Evolutionary conservation across 2,329 filamentous ascomycete species (phyloP).

Genomic region (Juglanconis juglandina): DNA sequence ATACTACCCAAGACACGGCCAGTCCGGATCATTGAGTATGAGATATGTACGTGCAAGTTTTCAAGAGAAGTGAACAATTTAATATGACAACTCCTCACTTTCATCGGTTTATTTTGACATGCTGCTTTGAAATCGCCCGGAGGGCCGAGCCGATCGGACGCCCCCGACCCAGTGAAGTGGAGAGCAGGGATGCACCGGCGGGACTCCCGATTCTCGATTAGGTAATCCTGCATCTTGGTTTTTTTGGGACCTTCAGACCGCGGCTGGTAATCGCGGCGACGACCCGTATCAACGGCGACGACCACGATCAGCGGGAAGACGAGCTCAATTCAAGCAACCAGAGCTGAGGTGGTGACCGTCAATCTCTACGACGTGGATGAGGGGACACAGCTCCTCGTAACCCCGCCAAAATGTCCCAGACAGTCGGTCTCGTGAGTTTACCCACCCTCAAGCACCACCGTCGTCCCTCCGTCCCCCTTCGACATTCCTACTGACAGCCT

Average conservation of each 20-base stretch:
- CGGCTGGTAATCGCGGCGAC: not conserved
- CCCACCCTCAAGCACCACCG: conserved; percentile 11
- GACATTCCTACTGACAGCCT: not conserved
- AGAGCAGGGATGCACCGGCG: not conserved
- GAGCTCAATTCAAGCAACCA: not conserved
- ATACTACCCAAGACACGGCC: conserved; percentile 20
- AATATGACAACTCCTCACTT: not conserved
- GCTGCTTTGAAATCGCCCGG: conserved; percentile 19
- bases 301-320: not conserved
- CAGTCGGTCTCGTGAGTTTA: conserved; percentile 66
- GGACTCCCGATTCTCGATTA: conserved; percentile 21
- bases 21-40: conserved; percentile 7
- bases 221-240: conserved; percentile 6
- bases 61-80: not conserved
- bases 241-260: conserved; percentile 9
- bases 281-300: conserved; percentile 1
- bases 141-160: conserved; percentile 4
- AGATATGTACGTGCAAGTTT: no score
- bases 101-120: conserved; percentile 11
- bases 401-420: conserved; percentile 67
- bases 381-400: conserved; percentile 29
- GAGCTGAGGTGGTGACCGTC: not conserved
- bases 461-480: not conserved
- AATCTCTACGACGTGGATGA: conserved; percentile 22
- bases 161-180: conserved; percentile 8